Percentiles rank a stretch among this genome's conserved stretches.
phyloP scores from a whole-genome alignment of 768 basidiomycete species.

The Fistulinella prunicolor region DNA sequence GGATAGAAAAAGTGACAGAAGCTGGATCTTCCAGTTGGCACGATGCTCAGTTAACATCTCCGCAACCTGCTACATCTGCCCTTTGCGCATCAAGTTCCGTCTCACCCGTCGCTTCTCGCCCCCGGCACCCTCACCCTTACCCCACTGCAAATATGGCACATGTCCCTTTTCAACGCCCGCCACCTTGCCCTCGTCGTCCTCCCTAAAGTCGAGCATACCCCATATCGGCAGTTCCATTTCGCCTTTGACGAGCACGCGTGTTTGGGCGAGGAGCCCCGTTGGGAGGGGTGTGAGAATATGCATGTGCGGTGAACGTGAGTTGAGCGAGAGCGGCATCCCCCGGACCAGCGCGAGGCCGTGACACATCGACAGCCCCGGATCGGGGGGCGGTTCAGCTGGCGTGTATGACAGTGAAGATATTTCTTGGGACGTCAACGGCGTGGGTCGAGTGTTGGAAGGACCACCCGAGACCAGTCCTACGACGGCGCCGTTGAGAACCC shows the following conservation, averaged over 20 bases:
- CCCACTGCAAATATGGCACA: conserved; percentile 80
- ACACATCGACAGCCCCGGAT: conserved; percentile 60
- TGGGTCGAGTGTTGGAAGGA: neutral
- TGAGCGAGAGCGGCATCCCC: conserved; percentile 28
- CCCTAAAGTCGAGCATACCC: conserved; percentile 78
- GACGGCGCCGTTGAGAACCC: conserved; percentile 76
- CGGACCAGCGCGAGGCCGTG: conserved; percentile 79
- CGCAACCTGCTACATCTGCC: conserved; percentile 49
- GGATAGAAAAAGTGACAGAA: too few relatives aligned
- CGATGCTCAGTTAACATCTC: too few relatives aligned
- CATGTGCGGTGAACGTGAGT: conserved; percentile 37
- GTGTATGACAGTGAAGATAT: conserved; percentile 48
- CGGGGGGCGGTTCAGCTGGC: conserved; percentile 52
- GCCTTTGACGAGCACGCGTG: conserved; percentile 64
- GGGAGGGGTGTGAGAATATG: conserved; percentile 84
- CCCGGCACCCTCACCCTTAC: conserved; percentile 66
- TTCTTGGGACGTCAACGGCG: neutral
- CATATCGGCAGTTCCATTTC: conserved; percentile 85
- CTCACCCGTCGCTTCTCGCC: conserved; percentile 70
- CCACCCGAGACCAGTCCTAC: conserved; percentile 61
- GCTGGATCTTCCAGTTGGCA: too few relatives aligned
- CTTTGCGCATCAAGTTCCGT: conserved; percentile 84
- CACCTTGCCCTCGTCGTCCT: conserved; percentile 37
- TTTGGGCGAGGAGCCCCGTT: conserved; percentile 37
- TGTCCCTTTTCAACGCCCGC: conserved; percentile 52